Evolutionary conservation across 148 eudicot genomes (phyloP).

Genomic region (Nepenthes gracilis): DNA sequence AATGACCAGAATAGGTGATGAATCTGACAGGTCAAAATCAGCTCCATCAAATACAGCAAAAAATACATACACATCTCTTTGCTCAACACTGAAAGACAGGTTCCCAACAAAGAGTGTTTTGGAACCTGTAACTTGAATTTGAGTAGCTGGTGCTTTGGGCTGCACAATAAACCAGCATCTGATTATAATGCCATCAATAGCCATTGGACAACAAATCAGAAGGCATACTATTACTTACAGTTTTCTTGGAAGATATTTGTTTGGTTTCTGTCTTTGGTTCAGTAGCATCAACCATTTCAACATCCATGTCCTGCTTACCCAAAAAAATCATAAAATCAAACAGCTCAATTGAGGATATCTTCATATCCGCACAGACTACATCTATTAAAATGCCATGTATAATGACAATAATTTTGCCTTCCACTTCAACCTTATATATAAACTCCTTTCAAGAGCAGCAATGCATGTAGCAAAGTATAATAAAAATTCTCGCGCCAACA

Average conservation of each 20-base stretch:
- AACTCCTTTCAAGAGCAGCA: too few relatives aligned
- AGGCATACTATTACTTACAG: constrained; percentile 14
- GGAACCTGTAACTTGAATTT: constrained; percentile 33
- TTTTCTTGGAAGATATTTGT: constrained; percentile 15
- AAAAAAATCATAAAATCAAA: not conserved
- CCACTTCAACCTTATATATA: too few relatives aligned
- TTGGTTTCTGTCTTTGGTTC: constrained; percentile 14
- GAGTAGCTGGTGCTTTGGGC: constrained; percentile 60
- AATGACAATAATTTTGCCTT: not conserved
- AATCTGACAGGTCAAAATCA: not conserved
- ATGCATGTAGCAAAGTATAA: too few relatives aligned
- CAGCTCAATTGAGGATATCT: not conserved
- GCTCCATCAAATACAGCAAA: not conserved
- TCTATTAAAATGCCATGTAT: not conserved
- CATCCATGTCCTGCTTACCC: constrained; percentile 42
- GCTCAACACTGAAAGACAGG: constrained; percentile 43
- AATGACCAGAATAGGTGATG: not conserved
- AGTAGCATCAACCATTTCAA: constrained; percentile 64
- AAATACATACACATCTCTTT: constrained; percentile 56
- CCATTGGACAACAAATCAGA: not conserved
- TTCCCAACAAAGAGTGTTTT: constrained; percentile 79
- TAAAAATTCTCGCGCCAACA: too few relatives aligned
- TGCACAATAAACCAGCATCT: constrained; percentile 15
- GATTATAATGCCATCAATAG: not conserved
- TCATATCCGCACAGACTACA: not conserved